phyloP scores from a whole-genome alignment of 257 asterid genomes.

The Fraxinus cuspidata region DNA sequence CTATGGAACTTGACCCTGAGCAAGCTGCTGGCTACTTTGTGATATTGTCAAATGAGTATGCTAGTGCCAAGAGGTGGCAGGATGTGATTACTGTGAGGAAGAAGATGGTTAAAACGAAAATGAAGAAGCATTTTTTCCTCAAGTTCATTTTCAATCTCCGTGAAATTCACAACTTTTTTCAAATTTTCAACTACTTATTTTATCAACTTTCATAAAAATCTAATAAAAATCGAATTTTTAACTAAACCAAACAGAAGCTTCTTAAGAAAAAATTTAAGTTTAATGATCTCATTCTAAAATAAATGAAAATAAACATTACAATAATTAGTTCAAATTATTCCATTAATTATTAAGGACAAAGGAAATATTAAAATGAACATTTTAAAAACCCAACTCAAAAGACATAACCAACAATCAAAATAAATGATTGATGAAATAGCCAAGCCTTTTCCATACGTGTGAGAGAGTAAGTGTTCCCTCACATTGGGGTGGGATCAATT shows the following conservation, averaged over 20 bases:
- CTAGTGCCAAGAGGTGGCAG: conserved; percentile 63
- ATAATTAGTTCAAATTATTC: too few relatives aligned
- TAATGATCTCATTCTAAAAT: not conserved
- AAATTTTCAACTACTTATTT: too few relatives aligned
- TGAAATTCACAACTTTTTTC: too few relatives aligned
- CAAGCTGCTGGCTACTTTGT: conserved; percentile 61
- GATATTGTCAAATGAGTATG: conserved; percentile 66
- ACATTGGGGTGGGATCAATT: too few relatives aligned
- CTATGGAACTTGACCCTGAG: conserved; percentile 44
- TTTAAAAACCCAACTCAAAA: not conserved
- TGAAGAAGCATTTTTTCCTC: too few relatives aligned
- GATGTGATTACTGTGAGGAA: conserved; percentile 55
- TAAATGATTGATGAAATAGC: not conserved
- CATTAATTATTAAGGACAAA: too few relatives aligned
- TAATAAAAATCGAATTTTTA: too few relatives aligned
- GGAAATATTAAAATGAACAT: not conserved
- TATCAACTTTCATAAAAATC: too few relatives aligned
- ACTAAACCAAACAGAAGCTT: too few relatives aligned
- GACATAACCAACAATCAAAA: not conserved
- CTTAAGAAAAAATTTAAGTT: not conserved
- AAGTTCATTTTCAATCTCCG: too few relatives aligned
- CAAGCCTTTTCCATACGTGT: not conserved
- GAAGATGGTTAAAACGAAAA: conserved; percentile 24
- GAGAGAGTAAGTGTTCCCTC: too few relatives aligned
- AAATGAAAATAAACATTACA: not conserved